Conservation (phyloP, 768 basidiomycete species). For the Tricholoma terreum region DNA sequence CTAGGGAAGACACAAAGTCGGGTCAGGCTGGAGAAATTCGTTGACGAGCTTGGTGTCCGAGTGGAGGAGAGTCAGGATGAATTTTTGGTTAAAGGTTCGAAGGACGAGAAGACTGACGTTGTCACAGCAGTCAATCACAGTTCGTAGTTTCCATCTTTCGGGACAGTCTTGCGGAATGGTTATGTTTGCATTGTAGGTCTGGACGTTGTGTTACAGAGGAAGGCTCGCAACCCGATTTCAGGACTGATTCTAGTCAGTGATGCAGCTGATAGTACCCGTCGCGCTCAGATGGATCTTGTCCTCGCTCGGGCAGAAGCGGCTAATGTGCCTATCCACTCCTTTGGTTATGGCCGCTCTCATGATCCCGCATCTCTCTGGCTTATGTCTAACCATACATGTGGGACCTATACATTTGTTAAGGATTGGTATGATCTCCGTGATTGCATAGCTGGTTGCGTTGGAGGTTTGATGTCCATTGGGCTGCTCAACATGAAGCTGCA, state of each 20-base stretch:
- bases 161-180: neutral
- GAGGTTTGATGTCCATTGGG: constrained; percentile 96
- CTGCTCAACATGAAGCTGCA: constrained; percentile 92
- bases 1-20: constrained; percentile 68
- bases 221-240: constrained; percentile 83
- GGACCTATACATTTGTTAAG: constrained; percentile 97
- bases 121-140: constrained; percentile 98
- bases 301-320: constrained; percentile 96
- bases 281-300: constrained; percentile 97
- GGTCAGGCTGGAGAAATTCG: constrained; percentile 68
- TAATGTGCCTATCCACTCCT: constrained; percentile 93
- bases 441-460: constrained; percentile 90
- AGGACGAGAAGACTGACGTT: constrained; percentile 95
- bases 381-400: constrained; percentile 96
- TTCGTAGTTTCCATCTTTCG: constrained; percentile 24
- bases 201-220: constrained; percentile 93
- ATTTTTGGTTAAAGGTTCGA: constrained; percentile 67
- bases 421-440: constrained; percentile 96
- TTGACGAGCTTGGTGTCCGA: constrained; percentile 61
- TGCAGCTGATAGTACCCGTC: constrained; percentile 85
- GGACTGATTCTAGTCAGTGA: constrained; percentile 94
- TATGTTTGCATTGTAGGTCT: constrained; percentile 49
- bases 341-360: constrained; percentile 95
- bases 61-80: constrained; percentile 42
- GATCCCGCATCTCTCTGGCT: constrained; percentile 98